Percentiles rank a stretch among this genome's conserved stretches.
Conservation (phyloP, 2,329 filamentous ascomycete species). For the Clarireedia monteithiana region DNA sequence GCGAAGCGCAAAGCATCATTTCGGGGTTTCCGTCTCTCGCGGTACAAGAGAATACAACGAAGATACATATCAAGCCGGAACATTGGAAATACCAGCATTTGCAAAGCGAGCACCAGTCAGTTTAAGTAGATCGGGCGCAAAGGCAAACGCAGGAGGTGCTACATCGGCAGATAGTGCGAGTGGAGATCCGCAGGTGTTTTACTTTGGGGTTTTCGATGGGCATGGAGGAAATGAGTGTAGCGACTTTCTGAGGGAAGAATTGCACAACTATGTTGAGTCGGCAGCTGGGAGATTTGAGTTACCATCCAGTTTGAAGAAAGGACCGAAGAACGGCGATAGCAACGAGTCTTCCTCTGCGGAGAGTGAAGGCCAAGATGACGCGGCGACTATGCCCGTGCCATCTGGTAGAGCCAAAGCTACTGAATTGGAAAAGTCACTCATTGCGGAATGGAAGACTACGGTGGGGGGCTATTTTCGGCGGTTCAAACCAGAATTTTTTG, state of each 20-base stretch:
- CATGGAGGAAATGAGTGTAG: slow-evolving; percentile 89
- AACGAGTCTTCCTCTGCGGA: slow-evolving; percentile 41
- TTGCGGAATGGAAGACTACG: slow-evolving; percentile 71
- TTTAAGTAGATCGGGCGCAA: slow-evolving; percentile 26
- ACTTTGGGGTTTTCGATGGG: slow-evolving; percentile 94
- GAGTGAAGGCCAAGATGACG: slow-evolving; percentile 43
- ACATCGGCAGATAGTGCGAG: slow-evolving; percentile 67
- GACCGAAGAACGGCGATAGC: slow-evolving; percentile 41
- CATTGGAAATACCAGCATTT: slow-evolving; percentile 88
- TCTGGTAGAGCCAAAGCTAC: slow-evolving; percentile 50
- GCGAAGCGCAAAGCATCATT: slow-evolving; percentile 91
- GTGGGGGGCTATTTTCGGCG: slow-evolving; percentile 93
- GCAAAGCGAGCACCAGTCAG: slow-evolving; percentile 72
- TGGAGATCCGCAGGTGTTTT: slow-evolving; percentile 94
- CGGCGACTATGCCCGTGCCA: slow-evolving; percentile 30
- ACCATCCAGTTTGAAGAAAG: slow-evolving; percentile 59
- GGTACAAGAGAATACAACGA: slow-evolving; percentile 87
- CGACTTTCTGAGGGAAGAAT: slow-evolving; percentile 71
- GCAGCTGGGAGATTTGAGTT: slow-evolving; percentile 70
- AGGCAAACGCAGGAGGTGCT: slow-evolving; percentile 34
- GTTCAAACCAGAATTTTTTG: slow-evolving; percentile 76
- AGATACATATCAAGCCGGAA: slow-evolving; percentile 88
- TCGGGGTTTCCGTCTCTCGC: slow-evolving; percentile 70
- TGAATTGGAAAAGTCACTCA: slow-evolving; percentile 61
- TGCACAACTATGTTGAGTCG: slow-evolving; percentile 86